Percentiles rank a stretch among this genome's conserved stretches.
These are phyloP conservation scores for Talaromyces marneffei DNA, from an alignment of 2,329 filamentous ascomycete species.

Conservation along the genomic window DNA sequence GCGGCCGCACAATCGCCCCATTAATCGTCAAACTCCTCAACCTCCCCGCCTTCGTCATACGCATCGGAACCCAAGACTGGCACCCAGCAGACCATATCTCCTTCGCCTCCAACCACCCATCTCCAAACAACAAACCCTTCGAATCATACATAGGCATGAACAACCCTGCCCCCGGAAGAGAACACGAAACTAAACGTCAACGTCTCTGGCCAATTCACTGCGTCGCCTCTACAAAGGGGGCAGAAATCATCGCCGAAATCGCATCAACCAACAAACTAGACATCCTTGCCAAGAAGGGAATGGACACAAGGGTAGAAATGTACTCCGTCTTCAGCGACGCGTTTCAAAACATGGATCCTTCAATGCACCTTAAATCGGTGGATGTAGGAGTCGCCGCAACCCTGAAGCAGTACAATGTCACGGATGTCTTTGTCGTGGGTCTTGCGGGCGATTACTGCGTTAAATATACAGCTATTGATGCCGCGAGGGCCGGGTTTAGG, in stretches of 20 bases:
- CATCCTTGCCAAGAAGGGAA: constrained; percentile 69
- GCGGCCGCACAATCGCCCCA: constrained; percentile 64
- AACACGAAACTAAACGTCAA: constrained; percentile 57
- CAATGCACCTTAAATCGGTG: constrained; percentile 29
- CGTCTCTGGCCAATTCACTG: constrained; percentile 89
- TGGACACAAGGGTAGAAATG: constrained; percentile 72
- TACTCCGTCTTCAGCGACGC: constrained; percentile 87
- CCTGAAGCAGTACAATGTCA: constrained; percentile 56
- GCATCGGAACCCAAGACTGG: constrained; percentile 86
- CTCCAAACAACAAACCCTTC: constrained; percentile 62
- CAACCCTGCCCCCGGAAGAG: constrained; percentile 45
- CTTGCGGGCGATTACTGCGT: constrained; percentile 90
- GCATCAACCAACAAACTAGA: constrained; percentile 52
- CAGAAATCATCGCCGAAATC: constrained; percentile 68
- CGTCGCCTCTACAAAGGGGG: constrained; percentile 66
- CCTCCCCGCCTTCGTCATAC: constrained; percentile 61
- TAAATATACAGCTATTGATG: constrained; percentile 71
- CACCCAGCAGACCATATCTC: constrained; percentile 80
- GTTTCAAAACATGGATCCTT: constrained; percentile 49
- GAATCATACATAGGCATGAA: constrained; percentile 57
- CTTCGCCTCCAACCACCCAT: constrained; percentile 72
- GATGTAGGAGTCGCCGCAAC: constrained; percentile 55
- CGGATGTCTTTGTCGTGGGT: constrained; percentile 79
- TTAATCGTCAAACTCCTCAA: constrained; percentile 68
- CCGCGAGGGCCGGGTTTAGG: constrained; percentile 66